Percentiles rank a stretch among this genome's conserved stretches.
Conservation (phyloP, 768 basidiomycete species). For the Cubamyces lactineus region DNA sequence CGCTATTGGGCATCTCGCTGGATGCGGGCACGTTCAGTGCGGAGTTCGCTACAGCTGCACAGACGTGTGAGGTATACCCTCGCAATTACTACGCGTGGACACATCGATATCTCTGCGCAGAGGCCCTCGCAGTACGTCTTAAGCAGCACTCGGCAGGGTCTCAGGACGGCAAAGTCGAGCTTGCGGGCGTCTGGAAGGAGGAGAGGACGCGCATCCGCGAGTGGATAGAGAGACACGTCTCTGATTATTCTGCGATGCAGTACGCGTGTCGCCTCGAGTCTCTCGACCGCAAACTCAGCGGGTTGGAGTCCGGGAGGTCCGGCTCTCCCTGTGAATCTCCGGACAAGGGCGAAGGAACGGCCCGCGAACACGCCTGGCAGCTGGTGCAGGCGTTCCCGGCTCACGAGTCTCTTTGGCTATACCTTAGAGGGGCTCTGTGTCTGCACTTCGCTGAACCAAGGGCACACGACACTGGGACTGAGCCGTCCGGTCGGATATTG, state of each 20-base stretch:
- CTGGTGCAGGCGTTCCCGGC: constrained; percentile 55
- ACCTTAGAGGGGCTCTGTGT: constrained; percentile 42
- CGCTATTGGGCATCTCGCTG: constrained; percentile 30
- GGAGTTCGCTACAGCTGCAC: constrained; percentile 54
- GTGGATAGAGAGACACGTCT: constrained; percentile 69
- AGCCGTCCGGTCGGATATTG: background rate
- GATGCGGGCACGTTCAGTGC: constrained; percentile 39
- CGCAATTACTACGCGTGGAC: constrained; percentile 79
- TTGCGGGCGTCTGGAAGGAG: constrained; percentile 39
- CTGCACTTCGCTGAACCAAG: background rate
- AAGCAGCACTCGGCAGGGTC: background rate
- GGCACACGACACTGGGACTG: too few species aligned
- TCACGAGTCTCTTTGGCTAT: constrained; percentile 70
- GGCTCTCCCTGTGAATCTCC: background rate
- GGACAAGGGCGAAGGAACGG: background rate
- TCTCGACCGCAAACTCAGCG: background rate
- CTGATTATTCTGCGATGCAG: constrained; percentile 68
- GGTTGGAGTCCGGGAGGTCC: background rate
- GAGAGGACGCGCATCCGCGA: constrained; percentile 43
- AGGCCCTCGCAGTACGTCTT: constrained; percentile 34
- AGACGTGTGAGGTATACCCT: constrained; percentile 63
- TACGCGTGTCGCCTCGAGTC: constrained; percentile 48
- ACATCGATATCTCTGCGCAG: constrained; percentile 57
- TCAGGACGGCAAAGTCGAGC: background rate
- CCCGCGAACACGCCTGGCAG: constrained; percentile 45